Conservation (phyloP, 2,329 filamentous ascomycete genomes). For the Colletotrichum coccodes region DNA sequence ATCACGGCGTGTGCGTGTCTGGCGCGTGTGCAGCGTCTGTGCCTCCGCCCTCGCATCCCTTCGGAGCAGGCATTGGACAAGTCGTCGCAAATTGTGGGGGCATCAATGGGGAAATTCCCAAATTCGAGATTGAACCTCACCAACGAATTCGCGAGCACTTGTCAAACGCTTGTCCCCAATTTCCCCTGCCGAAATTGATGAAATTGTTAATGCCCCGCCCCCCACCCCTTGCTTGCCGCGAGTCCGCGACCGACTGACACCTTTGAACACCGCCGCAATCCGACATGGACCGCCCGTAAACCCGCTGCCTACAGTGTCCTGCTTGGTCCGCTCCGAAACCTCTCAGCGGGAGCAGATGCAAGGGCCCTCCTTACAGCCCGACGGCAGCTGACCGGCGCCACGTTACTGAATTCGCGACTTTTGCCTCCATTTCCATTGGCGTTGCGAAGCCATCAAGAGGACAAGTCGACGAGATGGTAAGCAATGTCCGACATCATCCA, state of each 20-base stretch:
- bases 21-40: background rate
- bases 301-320: background rate
- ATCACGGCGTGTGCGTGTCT: background rate
- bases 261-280: conserved; percentile 1
- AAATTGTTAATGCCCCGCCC: conserved; percentile 19
- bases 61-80: background rate
- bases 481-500: background rate
- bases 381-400: conserved; percentile 22
- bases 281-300: conserved; percentile 4
- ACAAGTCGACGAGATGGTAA: background rate
- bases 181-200: conserved; percentile 23
- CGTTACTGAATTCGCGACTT: conserved; percentile 15
- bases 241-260: background rate
- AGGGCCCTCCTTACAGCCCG: conserved; percentile 22
- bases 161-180: conserved; percentile 12
- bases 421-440: background rate
- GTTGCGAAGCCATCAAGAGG: background rate
- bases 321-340: background rate
- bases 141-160: background rate
- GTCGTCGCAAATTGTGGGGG: background rate
- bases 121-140: background rate
- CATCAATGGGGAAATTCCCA: background rate
- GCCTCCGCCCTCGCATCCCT: background rate
- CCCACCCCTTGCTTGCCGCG: conserved; percentile 8
- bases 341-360: background rate